phyloP scores from a whole-genome alignment of 495 filamentous ascomycete species.

The Penicillium arizonense region DNA sequence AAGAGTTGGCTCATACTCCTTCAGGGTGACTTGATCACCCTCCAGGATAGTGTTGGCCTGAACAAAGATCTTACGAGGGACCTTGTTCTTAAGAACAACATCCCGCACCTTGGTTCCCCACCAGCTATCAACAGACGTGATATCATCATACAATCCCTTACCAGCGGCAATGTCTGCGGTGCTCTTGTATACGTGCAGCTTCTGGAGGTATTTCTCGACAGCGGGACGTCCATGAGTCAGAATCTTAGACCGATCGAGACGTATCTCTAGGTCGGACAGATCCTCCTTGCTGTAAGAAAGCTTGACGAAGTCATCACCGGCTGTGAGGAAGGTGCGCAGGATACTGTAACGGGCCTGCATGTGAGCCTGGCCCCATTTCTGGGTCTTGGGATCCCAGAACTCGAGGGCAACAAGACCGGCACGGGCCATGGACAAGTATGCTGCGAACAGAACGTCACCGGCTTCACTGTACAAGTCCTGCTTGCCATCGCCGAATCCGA shows the following conservation, averaged over 20 bases:
- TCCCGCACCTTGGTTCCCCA: conserved; percentile 75
- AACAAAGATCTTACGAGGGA: conserved; percentile 93
- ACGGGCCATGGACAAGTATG: conserved; percentile 89
- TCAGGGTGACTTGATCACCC: conserved; percentile 72
- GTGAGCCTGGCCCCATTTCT: conserved; percentile 94
- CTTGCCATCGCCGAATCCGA: conserved; percentile 79
- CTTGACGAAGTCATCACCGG: conserved; percentile 77
- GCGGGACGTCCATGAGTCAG: conserved; percentile 65
- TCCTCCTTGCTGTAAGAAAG: conserved; percentile 72
- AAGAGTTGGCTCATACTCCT: conserved; percentile 83
- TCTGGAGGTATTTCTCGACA: conserved; percentile 85
- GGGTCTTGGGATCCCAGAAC: conserved; percentile 80
- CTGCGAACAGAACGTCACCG: conserved; percentile 79
- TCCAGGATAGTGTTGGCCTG: conserved; percentile 84
- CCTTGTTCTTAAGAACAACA: conserved; percentile 80
- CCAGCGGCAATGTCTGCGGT: conserved; percentile 81
- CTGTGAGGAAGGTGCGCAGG: conserved; percentile 80
- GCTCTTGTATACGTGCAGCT: conserved; percentile 88
- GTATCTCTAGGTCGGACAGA: conserved; percentile 76
- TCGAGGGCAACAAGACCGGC: conserved; percentile 83
- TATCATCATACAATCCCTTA: conserved; percentile 72
- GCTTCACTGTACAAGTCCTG: conserved; percentile 70
- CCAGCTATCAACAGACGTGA: conserved; percentile 78
- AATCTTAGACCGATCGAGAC: conserved; percentile 82
- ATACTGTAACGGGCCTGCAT: conserved; percentile 95